Percentiles rank a stretch among this genome's conserved stretches.
Conservation (phyloP, 305 asterid species). For the Plantago coronopus region DNA sequence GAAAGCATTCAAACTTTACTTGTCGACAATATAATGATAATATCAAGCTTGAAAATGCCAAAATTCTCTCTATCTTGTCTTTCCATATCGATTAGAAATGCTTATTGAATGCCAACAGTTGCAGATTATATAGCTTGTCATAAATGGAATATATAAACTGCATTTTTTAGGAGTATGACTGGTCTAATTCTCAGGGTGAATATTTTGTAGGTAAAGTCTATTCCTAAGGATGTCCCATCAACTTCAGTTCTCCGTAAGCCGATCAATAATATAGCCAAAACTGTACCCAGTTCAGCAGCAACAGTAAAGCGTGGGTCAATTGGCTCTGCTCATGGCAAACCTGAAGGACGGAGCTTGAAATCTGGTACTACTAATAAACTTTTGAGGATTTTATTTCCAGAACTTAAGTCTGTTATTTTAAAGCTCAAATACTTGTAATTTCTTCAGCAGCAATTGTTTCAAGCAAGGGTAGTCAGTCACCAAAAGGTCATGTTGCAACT, state of each 20-base stretch:
- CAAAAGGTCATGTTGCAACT: constrained; percentile 40
- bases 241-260: constrained; percentile 41
- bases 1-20: too few species aligned
- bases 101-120: too few species aligned
- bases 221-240: constrained; percentile 36
- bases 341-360: constrained; percentile 44
- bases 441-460: constrained; percentile 35
- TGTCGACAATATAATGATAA: too few species aligned
- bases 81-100: too few species aligned
- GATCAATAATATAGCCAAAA: constrained; percentile 40
- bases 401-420: constrained; percentile 6
- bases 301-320: constrained; percentile 52
- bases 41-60: too few species aligned
- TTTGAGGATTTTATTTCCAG: constrained; percentile 8
- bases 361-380: constrained; percentile 34
- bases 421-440: constrained; percentile 17
- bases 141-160: too few species aligned
- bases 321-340: constrained; percentile 44
- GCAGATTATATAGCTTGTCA: too few species aligned
- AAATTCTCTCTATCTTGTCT: too few species aligned
- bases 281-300: constrained; percentile 33
- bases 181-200: constrained; percentile 9
- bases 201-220: constrained; percentile 32
- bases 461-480: constrained; percentile 47
- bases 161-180: too few species aligned